These are phyloP conservation scores for Botrytis tulipae DNA, from an alignment of 2,329 filamentous ascomycete species.

Conservation along the genomic window DNA sequence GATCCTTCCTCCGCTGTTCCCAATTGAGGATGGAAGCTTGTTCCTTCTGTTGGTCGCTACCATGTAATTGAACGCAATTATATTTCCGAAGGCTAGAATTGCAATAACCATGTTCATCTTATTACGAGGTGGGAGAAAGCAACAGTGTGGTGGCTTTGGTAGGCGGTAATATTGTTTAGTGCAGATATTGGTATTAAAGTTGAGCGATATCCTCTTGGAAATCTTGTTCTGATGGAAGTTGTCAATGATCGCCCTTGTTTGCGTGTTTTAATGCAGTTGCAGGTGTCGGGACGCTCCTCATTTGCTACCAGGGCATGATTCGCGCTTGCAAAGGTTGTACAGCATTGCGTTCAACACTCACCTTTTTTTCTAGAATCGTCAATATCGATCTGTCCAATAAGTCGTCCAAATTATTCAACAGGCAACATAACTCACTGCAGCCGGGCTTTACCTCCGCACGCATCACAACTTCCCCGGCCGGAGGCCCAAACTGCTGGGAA, in stretches of 20 bases:
- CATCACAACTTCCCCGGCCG: constrained; percentile 20
- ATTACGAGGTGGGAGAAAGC: constrained; percentile 13
- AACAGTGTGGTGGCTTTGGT: constrained; percentile 11
- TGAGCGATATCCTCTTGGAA: constrained; percentile 11
- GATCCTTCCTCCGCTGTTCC: constrained; percentile 18
- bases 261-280: constrained; percentile 19
- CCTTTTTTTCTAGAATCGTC: constrained; percentile 15
- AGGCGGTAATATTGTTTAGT: constrained; percentile 13
- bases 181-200: constrained; percentile 20
- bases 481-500: constrained; percentile 19
- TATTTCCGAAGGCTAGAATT: constrained; percentile 13
- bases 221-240: constrained; percentile 12
- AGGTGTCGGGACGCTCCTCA: constrained; percentile 23
- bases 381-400: constrained; percentile 14
- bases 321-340: constrained; percentile 18
- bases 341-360: constrained; percentile 12
- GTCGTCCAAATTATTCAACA: neutral
- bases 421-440: constrained; percentile 15
- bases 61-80: constrained; percentile 18
- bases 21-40: constrained; percentile 13
- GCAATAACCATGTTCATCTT: constrained; percentile 10
- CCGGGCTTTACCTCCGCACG: constrained; percentile 19
- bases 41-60: constrained; percentile 12
- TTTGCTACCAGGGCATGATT: constrained; percentile 20
- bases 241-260: constrained; percentile 20